Conservation (phyloP, 441 rosid genomes). For the Breynia disticha region DNA sequence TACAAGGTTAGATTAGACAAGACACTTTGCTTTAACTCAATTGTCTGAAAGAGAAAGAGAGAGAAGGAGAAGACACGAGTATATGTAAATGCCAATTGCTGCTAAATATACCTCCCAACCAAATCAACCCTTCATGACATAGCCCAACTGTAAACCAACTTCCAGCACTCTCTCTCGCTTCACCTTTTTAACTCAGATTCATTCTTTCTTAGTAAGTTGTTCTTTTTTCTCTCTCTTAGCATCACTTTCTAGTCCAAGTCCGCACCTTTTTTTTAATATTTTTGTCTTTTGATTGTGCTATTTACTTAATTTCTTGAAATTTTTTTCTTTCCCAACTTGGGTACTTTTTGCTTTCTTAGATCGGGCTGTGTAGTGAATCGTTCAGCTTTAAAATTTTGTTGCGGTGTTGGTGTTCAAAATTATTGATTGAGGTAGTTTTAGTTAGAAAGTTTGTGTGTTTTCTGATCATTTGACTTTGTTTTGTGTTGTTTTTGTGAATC, state of each 20-base stretch:
- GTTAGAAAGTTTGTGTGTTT: slow-evolving; percentile 12
- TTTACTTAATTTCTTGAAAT: slow-evolving; percentile 17
- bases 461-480: slow-evolving; percentile 16
- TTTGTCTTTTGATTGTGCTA: slow-evolving; percentile 26
- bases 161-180: slow-evolving; percentile 8
- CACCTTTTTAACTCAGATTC: slow-evolving; percentile 28
- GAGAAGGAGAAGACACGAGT: too few relatives aligned
- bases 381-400: neutral
- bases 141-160: slow-evolving; percentile 7
- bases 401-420: neutral
- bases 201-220: slow-evolving; percentile 19
- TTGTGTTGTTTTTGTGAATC: neutral
- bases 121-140: too few relatives aligned
- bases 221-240: slow-evolving; percentile 7
- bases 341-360: slow-evolving; percentile 22
- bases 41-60: too few relatives aligned
- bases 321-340: slow-evolving; percentile 16
- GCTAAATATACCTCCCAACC: too few relatives aligned
- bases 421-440: slow-evolving; percentile 2
- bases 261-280: slow-evolving; percentile 15
- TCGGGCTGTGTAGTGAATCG: slow-evolving; percentile 1
- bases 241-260: neutral
- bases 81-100: too few relatives aligned
- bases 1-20: too few relatives aligned
- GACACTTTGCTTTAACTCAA: too few relatives aligned